Evolutionary conservation across 2,329 filamentous ascomycete genomes (phyloP).

Genomic region (Cladosporium colombiae): DNA sequence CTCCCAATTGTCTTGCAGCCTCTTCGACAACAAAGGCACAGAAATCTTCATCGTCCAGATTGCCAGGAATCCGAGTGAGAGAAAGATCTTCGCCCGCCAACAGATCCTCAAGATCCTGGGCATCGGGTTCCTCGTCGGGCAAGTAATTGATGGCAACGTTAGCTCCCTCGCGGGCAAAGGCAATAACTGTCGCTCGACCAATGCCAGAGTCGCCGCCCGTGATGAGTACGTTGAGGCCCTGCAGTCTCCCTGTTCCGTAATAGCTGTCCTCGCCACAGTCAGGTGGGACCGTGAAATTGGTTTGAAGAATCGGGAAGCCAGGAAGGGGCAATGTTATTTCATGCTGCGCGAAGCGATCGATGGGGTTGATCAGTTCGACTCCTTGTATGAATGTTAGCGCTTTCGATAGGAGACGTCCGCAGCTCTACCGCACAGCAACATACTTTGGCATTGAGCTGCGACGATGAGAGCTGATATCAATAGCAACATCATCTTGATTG

Average conservation of each 20-base stretch:
- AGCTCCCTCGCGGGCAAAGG: slow-evolving; percentile 66
- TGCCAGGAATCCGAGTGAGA: slow-evolving; percentile 62
- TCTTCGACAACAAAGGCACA: slow-evolving; percentile 62
- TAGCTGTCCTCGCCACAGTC: slow-evolving; percentile 6
- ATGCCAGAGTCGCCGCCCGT: slow-evolving; percentile 5
- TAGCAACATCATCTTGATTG: background rate
- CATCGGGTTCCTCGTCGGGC: slow-evolving; percentile 61
- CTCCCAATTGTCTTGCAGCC: slow-evolving; percentile 60
- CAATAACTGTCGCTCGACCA: slow-evolving; percentile 6
- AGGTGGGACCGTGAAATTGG: slow-evolving; percentile 1
- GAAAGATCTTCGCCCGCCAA: slow-evolving; percentile 53
- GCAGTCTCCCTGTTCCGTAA: background rate
- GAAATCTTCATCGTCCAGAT: slow-evolving; percentile 62
- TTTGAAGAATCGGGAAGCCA: slow-evolving; percentile 6
- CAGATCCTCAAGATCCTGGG: slow-evolving; percentile 59
- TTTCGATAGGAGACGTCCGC: background rate
- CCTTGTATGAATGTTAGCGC: background rate
- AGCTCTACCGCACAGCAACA: background rate
- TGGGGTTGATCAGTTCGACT: slow-evolving; percentile 5
- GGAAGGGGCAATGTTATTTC: background rate
- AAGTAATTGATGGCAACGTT: slow-evolving; percentile 75
- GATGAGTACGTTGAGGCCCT: slow-evolving; percentile 7
- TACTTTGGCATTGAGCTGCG: background rate
- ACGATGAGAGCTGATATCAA: background rate
- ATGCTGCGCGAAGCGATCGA: background rate